phyloP scores from a whole-genome alignment of 2,329 filamentous ascomycete genomes.

The Fusarium chuoi region DNA sequence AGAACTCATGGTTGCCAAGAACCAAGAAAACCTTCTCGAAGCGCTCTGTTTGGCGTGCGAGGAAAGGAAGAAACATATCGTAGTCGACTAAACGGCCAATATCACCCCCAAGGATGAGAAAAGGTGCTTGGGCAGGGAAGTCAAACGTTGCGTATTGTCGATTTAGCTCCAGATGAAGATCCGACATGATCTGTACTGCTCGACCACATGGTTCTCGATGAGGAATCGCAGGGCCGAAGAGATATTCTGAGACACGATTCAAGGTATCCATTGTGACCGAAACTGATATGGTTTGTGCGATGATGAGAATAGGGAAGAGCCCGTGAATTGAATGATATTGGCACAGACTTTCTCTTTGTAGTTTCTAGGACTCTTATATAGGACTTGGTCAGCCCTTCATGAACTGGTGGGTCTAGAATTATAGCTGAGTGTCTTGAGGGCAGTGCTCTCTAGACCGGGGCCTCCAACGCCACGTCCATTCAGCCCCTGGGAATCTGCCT shows the following conservation, averaged over 20 bases:
- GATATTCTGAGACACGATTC: constrained; percentile 33
- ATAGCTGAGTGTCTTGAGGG: constrained; percentile 9
- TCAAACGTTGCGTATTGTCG: constrained; percentile 55
- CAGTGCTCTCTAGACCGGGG: constrained; percentile 35
- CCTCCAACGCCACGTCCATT: constrained; percentile 30
- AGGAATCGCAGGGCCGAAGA: constrained; percentile 26
- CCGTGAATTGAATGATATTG: not conserved
- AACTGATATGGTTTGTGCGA: not conserved
- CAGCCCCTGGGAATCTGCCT: constrained; percentile 27
- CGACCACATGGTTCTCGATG: constrained; percentile 33
- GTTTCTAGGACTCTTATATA: constrained; percentile 27
- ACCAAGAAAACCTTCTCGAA: constrained; percentile 60
- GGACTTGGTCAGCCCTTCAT: constrained; percentile 7
- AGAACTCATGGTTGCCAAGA: constrained; percentile 67
- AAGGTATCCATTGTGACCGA: constrained; percentile 23
- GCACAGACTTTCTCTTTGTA: not conserved
- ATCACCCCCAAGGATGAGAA: constrained; percentile 61
- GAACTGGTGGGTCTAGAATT: constrained; percentile 19
- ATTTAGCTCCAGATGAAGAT: constrained; percentile 61
- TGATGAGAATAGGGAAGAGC: not conserved
- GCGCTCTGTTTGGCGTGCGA: constrained; percentile 52
- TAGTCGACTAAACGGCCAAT: constrained; percentile 61
- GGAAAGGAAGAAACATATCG: constrained; percentile 56
- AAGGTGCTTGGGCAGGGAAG: constrained; percentile 53
- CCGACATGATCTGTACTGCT: constrained; percentile 55